Evolutionary conservation across 441 rosid species (phyloP), one percentile per base, ranked within the genome.

Genomic region (Gossypium lobatum): DNA sequence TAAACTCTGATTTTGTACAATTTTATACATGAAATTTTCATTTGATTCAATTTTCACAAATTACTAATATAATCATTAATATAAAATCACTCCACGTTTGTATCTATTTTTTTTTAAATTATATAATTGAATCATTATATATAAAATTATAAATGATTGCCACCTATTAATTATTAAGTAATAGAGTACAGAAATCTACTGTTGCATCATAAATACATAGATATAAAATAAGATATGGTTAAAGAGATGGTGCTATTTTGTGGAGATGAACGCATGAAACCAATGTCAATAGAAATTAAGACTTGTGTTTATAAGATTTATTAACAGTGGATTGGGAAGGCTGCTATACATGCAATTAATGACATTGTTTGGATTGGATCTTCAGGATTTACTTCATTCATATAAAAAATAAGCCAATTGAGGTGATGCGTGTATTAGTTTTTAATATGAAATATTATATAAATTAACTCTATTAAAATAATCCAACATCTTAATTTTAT

Each of bases 251-350:
- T 20, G 23, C 14, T 2, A 11, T 55, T 16, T 50, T n/a, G 59
- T 21, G 50, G n/a, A 54, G 9, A 57, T 18, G n/a, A 28, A 69
- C 26, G 61, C 20, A 37, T 39, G 14, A 11, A 59, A 72, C 69
- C 69, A 26, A 3, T 61, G 68, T 72, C 75, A 48, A 61, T 46
- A 4, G 16, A 16, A 28, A 17, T n/a, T n/a, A n/a, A n/a, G 69
- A 72, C 58, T 71, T 62, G 39, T 66, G 57, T 23, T 46, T 23
- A 21, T 2, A 17, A 13, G 37, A 37, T 16, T 62, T 34, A 3
- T 6, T 6, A 11, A 17, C 14, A 4, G 13, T 42, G 39, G 1
- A 45, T 71, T 42, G 2, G 23, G 48, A 37, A 64, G 68, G 68
- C 50, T 37, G 48, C 25, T 37, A 18, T 18, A 11, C 17, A 64